These are phyloP conservation scores for Chenopodium formosanum DNA, from an alignment of 148 eudicot species.

Conservation along the genomic window DNA sequence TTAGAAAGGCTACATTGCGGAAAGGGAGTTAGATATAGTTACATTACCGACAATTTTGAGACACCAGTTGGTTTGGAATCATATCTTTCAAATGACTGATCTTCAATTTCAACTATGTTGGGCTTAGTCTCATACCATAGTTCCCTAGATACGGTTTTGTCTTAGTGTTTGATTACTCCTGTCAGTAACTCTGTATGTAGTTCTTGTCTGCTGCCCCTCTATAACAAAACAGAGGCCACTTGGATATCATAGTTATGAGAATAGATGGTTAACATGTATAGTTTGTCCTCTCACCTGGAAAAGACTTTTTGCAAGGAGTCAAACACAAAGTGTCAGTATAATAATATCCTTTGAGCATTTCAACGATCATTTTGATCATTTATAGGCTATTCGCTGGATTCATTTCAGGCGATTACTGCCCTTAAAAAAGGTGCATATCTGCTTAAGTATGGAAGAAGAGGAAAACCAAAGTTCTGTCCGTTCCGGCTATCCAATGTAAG, in stretches of 20 bases:
- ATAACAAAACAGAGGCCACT: not conserved
- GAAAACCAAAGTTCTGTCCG: conserved; percentile 89
- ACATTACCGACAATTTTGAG: not conserved
- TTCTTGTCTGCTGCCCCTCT: not conserved
- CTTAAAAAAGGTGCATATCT: conserved; percentile 84
- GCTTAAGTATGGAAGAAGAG: conserved; percentile 91
- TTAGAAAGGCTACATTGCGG: conserved; percentile 1
- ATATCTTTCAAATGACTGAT: not conserved
- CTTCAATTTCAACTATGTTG: not conserved
- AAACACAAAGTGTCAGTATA: not conserved
- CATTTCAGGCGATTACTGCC: conserved; percentile 82
- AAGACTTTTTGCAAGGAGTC: not conserved
- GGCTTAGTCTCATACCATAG: conserved; percentile 7
- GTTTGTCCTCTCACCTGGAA: not conserved
- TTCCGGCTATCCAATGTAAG: conserved; percentile 87
- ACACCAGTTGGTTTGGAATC: not conserved
- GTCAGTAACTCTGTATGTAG: not conserved
- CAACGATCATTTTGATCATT: conserved; percentile 12
- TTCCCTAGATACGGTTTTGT: not conserved
- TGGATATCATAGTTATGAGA: not conserved
- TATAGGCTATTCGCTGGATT: conserved; percentile 21
- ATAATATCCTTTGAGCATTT: not conserved
- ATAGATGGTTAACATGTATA: not conserved
- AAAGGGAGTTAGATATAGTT: not conserved
- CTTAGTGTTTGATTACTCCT: conserved; percentile 2